Evolutionary conservation across 2,329 filamentous ascomycete species (phyloP).

Genomic region (Colletotrichum tropicale): DNA sequence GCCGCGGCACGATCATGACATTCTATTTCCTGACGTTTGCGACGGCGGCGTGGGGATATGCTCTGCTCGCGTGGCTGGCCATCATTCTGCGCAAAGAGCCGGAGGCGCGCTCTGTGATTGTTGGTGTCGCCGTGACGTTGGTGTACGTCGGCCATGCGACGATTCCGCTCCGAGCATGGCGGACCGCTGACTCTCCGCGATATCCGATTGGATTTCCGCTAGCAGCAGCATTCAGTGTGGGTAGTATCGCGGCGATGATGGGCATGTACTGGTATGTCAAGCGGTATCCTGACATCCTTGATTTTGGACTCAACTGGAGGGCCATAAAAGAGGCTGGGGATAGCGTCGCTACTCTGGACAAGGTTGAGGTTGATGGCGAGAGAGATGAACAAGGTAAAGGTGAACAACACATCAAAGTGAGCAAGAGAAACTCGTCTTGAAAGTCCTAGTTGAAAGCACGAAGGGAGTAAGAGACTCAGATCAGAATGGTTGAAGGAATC

Average conservation of each 20-base stretch:
- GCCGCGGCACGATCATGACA: slow-evolving; percentile 31
- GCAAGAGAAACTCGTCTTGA: background rate
- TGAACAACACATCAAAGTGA: background rate
- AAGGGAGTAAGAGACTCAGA: background rate
- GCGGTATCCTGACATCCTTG: slow-evolving; percentile 21
- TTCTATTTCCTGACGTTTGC: slow-evolving; percentile 40
- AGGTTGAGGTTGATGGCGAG: background rate
- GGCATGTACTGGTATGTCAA: slow-evolving; percentile 31
- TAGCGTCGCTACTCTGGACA: background rate
- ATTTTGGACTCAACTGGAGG: slow-evolving; percentile 6
- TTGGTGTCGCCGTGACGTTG: slow-evolving; percentile 37
- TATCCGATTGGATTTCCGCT: slow-evolving; percentile 41
- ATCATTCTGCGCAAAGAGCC: slow-evolving; percentile 33
- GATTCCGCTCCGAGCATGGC: slow-evolving; percentile 37
- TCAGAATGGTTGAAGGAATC: background rate
- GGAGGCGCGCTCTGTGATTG: slow-evolving; percentile 35
- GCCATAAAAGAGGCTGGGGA: background rate
- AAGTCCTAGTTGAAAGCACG: background rate
- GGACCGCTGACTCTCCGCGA: slow-evolving; percentile 33
- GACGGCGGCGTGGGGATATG: slow-evolving; percentile 34
- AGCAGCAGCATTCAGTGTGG: slow-evolving; percentile 33
- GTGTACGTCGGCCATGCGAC: slow-evolving; percentile 41
- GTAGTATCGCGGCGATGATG: slow-evolving; percentile 33
- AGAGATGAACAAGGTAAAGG: background rate
- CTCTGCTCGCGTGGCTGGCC: slow-evolving; percentile 33